phyloP scores from a whole-genome alignment of 2,329 filamentous ascomycete species.

The Apiospora aurea region DNA sequence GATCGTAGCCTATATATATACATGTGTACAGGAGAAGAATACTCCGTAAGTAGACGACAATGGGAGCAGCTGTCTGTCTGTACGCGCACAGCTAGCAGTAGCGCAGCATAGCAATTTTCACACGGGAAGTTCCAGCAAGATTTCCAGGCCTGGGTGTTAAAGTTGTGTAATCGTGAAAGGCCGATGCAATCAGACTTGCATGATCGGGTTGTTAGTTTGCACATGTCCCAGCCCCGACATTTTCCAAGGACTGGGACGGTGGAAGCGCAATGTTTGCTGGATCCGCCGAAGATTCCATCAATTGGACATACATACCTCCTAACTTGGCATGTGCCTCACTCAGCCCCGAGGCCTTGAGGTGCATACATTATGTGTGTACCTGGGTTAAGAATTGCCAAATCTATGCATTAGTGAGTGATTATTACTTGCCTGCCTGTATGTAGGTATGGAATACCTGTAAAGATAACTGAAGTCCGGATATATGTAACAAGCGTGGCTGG shows the following conservation, averaged over 20 bases:
- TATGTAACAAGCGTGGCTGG: not conserved
- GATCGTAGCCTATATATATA: not conserved
- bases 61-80: not conserved
- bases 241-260: not conserved
- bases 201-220: constrained; percentile 10
- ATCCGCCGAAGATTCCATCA: constrained; percentile 4
- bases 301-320: too few relatives aligned
- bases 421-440: too few relatives aligned
- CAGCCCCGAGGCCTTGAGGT: not conserved
- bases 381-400: not conserved
- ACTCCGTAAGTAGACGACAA: not conserved
- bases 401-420: not conserved
- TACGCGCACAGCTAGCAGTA: not conserved
- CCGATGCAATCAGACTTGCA: not conserved
- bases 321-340: not conserved
- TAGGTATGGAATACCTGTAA: not conserved
- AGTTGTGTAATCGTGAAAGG: not conserved
- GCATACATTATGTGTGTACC: not conserved
- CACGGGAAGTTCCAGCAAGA: not conserved
- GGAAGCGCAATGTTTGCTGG: constrained; percentile 10
- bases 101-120: not conserved
- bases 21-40: too few relatives aligned
- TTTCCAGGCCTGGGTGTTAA: not conserved
- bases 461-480: not conserved
- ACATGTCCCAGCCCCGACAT: constrained; percentile 14